Evolutionary conservation across 1,284 basidiomycete species (phyloP), one percentile per base, ranked within the genome.

Genomic region (Megacollybia platyphylla): DNA sequence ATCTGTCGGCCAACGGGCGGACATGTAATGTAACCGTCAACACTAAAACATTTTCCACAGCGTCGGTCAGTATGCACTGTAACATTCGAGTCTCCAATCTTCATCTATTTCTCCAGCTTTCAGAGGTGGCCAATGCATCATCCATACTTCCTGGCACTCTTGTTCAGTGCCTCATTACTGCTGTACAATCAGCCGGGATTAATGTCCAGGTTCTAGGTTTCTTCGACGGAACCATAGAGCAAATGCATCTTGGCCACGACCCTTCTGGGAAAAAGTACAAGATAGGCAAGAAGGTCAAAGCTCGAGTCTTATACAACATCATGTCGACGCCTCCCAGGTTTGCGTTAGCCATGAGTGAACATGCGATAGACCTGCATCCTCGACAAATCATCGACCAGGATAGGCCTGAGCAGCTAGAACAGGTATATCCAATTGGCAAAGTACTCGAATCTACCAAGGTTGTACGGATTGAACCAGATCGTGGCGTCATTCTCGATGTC

Each of bases 171-270:
- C 70, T 97, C 27, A 71, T 98, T 46, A 97, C 91, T 2, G 77
- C 80, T 6, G 71, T 87, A n/a, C 68, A 81, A 31, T 70, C 83
- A 11, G 71, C 69, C 15, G 96, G 97, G 18, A 66, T 98, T 41
- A 88, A 88, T 55, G 68, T 98, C 39, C 92, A 94, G 62, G 71
- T 97, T 15, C 74, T 93, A 27, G 94, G 93, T 2, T 94, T 89
- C 62, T 97, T 93, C 59, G 84, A 91, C 40, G 94, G 90, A 26
- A 94, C 91, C 0, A 74, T 92, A 41, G 92, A 97, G 56, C 66
- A 79, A 36, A 76, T 83, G 48, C 93, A 98, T 61, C 64, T 97
- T 15, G 69, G 68, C 2, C 52, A 64, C 11, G 63, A 69, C 37
- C 57, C 66, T 13, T 58, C 67, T 5, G 69, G 71, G 34, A 70